Evolutionary conservation across 495 filamentous ascomycete species (phyloP).

Genomic region (Penicillium mononematosum): DNA sequence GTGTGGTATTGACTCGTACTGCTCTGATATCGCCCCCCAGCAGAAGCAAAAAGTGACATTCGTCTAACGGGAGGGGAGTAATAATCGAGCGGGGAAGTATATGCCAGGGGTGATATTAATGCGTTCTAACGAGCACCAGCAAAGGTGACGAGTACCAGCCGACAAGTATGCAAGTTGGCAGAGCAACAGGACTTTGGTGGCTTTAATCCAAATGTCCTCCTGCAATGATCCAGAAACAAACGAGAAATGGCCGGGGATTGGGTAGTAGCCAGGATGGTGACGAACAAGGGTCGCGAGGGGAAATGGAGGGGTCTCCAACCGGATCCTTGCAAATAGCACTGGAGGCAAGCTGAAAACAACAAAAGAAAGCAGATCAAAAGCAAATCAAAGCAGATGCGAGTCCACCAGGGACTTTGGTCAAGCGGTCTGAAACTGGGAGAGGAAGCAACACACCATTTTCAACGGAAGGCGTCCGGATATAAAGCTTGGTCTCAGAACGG

Average conservation of each 20-base stretch:
- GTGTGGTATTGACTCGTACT: background rate
- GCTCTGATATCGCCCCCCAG: background rate
- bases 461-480: conserved; percentile 30
- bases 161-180: background rate
- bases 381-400: conserved; percentile 4
- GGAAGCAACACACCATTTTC: conserved; percentile 2
- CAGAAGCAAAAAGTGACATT: conserved; percentile 14
- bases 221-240: conserved; percentile 16
- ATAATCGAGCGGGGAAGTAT: background rate
- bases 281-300: conserved; percentile 18
- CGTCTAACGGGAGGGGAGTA: conserved; percentile 1
- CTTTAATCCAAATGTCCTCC: conserved; percentile 9
- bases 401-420: conserved; percentile 1
- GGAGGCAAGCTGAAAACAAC: conserved; percentile 5
- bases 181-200: conserved; percentile 13
- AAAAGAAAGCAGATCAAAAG: conserved; percentile 3
- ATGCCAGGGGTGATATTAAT: background rate
- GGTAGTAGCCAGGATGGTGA: conserved; percentile 10
- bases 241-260: conserved; percentile 17
- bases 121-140: conserved; percentile 7
- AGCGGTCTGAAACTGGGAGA: background rate
- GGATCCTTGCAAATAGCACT: conserved; percentile 1
- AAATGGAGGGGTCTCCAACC: conserved; percentile 11
- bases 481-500: conserved; percentile 21
- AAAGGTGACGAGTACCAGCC: conserved; percentile 5